Percentiles rank a stretch among this genome's conserved stretches.
These are phyloP conservation scores for Euphorbia tirucalli DNA, from an alignment of 345 rosid species.

Conservation along the genomic window DNA sequence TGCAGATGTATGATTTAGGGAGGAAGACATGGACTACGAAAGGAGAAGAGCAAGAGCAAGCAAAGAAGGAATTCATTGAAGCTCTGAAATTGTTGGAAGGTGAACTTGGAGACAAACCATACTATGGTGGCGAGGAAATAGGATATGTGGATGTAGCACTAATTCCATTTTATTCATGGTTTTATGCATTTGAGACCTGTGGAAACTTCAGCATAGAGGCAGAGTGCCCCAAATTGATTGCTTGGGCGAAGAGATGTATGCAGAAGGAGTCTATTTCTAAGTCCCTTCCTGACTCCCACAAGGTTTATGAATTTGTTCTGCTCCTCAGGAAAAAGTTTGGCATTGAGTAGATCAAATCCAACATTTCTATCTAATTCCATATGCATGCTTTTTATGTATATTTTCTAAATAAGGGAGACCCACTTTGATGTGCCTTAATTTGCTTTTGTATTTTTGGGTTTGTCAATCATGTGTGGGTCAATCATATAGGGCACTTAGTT, in stretches of 20 bases:
- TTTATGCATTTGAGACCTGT: slow-evolving; percentile 14
- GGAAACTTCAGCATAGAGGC: slow-evolving; percentile 10
- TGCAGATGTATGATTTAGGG: slow-evolving; percentile 2
- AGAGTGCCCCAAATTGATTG: neutral
- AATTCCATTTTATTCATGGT: slow-evolving; percentile 2
- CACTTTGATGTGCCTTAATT: too few relatives aligned
- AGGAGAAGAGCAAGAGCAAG: neutral
- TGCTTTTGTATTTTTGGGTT: too few relatives aligned
- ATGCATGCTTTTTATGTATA: too few relatives aligned
- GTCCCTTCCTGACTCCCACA: slow-evolving; percentile 2
- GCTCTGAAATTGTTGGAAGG: neutral
- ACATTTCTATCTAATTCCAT: too few relatives aligned
- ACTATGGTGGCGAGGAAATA: neutral
- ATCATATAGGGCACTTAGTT: too few relatives aligned
- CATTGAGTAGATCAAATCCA: neutral
- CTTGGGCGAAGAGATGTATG: slow-evolving; percentile 11
- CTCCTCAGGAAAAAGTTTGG: neutral
- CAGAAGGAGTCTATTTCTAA: neutral
- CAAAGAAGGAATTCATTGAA: slow-evolving; percentile 5
- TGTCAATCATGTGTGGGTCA: too few relatives aligned
- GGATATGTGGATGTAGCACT: slow-evolving; percentile 5
- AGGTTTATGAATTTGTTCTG: slow-evolving; percentile 7
- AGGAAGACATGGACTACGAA: slow-evolving; percentile 7
- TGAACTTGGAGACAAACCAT: slow-evolving; percentile 6
- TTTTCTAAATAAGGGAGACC: too few relatives aligned